Conservation (phyloP, 2,329 filamentous ascomycete genomes). For the Colletotrichum coccodes region DNA sequence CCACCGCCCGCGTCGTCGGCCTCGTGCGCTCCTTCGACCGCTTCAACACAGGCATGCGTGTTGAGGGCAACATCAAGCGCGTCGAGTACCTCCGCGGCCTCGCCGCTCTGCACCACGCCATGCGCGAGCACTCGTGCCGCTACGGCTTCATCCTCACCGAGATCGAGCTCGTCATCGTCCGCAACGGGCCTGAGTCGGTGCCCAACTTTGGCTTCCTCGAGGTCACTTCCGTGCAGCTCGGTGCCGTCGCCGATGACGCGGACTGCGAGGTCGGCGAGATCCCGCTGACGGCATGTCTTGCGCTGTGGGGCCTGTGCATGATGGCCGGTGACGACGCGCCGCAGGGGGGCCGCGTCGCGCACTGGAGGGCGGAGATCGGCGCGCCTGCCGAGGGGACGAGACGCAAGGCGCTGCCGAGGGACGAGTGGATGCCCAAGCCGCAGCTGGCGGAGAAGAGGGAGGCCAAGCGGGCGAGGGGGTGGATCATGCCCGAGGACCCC, state of each 20-base stretch:
- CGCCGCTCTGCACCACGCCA: slow-evolving; percentile 85
- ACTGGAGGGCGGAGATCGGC: slow-evolving; percentile 78
- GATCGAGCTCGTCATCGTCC: slow-evolving; percentile 92
- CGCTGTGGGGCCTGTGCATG: slow-evolving; percentile 82
- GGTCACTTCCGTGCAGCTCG: slow-evolving; percentile 70
- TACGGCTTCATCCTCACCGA: slow-evolving; percentile 98
- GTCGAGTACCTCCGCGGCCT: slow-evolving; percentile 91
- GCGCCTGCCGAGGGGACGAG: slow-evolving; percentile 79
- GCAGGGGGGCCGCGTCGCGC: slow-evolving; percentile 55
- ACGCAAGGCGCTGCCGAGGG: slow-evolving; percentile 74
- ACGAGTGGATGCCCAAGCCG: slow-evolving; percentile 80
- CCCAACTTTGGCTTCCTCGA: slow-evolving; percentile 93
- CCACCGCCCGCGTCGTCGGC: slow-evolving; percentile 73
- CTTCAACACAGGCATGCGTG: slow-evolving; percentile 95
- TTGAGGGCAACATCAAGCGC: slow-evolving; percentile 81
- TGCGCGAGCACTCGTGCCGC: slow-evolving; percentile 92
- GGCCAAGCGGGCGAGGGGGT: slow-evolving; percentile 78
- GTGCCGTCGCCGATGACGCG: slow-evolving; percentile 46
- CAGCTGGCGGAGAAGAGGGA: slow-evolving; percentile 80
- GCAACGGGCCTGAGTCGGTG: slow-evolving; percentile 76
- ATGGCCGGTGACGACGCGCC: slow-evolving; percentile 69
- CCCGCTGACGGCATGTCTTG: slow-evolving; percentile 76
- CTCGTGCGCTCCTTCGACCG: slow-evolving; percentile 92
- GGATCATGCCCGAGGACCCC: slow-evolving; percentile 80
- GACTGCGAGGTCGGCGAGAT: slow-evolving; percentile 45